Base-by-base conservation (phyloP, 2,329 filamentous ascomycete species). In the Ophiocordyceps unilateralis region DNA sequence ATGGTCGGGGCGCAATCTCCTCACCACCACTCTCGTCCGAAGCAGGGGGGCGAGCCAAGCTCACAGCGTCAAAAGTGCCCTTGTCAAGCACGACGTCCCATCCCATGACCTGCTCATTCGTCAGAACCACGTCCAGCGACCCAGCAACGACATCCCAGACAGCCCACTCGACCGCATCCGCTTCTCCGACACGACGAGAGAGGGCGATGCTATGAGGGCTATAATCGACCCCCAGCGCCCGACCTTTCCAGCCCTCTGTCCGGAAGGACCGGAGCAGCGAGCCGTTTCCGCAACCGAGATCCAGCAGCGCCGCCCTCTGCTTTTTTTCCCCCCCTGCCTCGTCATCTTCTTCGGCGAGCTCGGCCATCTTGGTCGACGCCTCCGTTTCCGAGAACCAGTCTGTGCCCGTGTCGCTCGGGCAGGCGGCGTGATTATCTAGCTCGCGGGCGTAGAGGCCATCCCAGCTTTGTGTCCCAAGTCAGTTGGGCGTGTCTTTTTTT, bases 71-170 rank as follows among this genome's bases (percentile, higher is more conserved):
- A 58, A 96, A 98, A 1, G 91, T 98, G 39, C 91, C 91, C 64
- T 98, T 98, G 63, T 98, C 91, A n/a, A 95, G 72, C 0, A 95
- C 81, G 0, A 95, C 76, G 60, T 96, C 87, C 65, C 88, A 96
- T 1, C 83, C 83, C 0, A 59, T 58, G 1, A 51, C 51, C 26
- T 59, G 51, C 2, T 45, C 20, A 10, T 52, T 51, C 17, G 45
- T 46, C 21, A 58, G 51, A 2, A 71, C 51, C 2, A 71, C 64
- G 0, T 49, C 46, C 28, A 62, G 54, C 3, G 60, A 46, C 1
- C 64, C 64, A 10, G 55, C 55, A 4, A 87, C 63, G 43, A 83
- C 68, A 55, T 83, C 78, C 78, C 81, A 86, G 41, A 72, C 62
- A 12, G 48, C 48, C 46, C 76, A 74, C 39, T 62, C 55, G 39